phyloP scores from a whole-genome alignment of 768 basidiomycete species.

The Leucocoprinus sp. region DNA sequence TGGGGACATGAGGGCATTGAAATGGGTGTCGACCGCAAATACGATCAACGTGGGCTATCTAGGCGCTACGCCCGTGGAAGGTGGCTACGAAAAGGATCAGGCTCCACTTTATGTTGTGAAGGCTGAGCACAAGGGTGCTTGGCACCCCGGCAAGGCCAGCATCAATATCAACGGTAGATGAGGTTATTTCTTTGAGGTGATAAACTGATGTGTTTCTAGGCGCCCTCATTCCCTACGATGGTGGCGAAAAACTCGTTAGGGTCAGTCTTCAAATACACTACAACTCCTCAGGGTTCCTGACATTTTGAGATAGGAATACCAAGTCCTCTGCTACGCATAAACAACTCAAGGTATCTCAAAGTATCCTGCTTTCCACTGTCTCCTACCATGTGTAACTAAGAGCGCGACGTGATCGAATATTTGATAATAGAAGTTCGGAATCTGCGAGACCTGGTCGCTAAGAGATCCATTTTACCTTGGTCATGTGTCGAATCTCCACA shows the following conservation, averaged over 20 bases:
- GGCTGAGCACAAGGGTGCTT: slow-evolving; percentile 41
- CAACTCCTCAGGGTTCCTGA: background rate
- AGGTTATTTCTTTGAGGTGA: background rate
- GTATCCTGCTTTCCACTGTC: no score
- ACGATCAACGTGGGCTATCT: slow-evolving; percentile 35
- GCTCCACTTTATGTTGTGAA: slow-evolving; percentile 51
- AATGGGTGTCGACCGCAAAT: slow-evolving; percentile 48
- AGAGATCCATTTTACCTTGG: background rate
- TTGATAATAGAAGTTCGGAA: no score
- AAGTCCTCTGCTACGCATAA: slow-evolving; percentile 28
- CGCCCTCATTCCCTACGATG: slow-evolving; percentile 48
- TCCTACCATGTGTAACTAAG: background rate
- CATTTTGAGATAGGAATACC: slow-evolving; percentile 22
- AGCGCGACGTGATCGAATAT: background rate
- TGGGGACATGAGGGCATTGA: slow-evolving; percentile 46
- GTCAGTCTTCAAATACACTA: slow-evolving; percentile 22
- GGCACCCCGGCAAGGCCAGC: slow-evolving; percentile 60
- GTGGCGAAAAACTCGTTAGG: slow-evolving; percentile 42
- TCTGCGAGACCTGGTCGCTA: no score
- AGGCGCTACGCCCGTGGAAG: slow-evolving; percentile 51
- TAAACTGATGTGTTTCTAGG: slow-evolving; percentile 19
- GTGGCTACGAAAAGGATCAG: slow-evolving; percentile 58
- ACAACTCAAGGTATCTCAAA: no score
- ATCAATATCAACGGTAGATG: slow-evolving; percentile 41
- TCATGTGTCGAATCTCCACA: no score